Percentiles rank a stretch among this genome's conserved stretches.
Evolutionary conservation across 164 flowering plant species (phyloP).

Genomic region (Vitis riparia): DNA sequence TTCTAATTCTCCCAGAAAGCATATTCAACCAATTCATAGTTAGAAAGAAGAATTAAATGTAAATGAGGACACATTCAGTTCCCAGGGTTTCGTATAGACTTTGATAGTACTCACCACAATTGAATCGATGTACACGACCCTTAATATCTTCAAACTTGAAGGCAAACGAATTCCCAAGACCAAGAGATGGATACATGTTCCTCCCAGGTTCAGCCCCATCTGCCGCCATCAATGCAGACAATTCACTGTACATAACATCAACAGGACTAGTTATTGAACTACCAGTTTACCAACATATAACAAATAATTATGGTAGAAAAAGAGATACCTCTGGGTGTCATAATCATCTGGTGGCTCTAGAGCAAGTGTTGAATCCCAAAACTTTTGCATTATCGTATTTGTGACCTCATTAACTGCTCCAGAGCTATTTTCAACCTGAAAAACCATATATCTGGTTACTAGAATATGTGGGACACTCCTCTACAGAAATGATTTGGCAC

Average conservation of each 20-base stretch:
- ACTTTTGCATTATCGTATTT: constrained; percentile 92
- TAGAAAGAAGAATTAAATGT: too few species aligned
- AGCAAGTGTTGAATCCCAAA: constrained; percentile 96
- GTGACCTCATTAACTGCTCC: constrained; percentile 85
- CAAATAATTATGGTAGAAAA: not conserved
- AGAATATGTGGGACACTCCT: not conserved
- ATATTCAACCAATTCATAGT: not conserved
- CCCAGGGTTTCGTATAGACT: not conserved
- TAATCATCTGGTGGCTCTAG: constrained; percentile 85
- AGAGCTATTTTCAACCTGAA: constrained; percentile 77
- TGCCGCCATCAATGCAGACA: constrained; percentile 64
- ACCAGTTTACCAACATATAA: not conserved
- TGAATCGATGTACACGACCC: constrained; percentile 87
- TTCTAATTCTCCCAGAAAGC: not conserved
- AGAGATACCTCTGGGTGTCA: constrained; percentile 74
- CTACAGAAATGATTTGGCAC: too few species aligned
- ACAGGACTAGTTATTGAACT: constrained; percentile 9
- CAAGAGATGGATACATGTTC: constrained; percentile 71
- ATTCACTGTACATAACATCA: constrained; percentile 54
- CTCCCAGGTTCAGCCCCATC: constrained; percentile 63
- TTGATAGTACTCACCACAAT: constrained; percentile 56
- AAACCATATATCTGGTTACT: constrained; percentile 1
- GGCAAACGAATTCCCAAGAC: constrained; percentile 82
- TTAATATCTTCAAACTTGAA: constrained; percentile 86
- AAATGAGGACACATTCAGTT: not conserved